These are phyloP conservation scores for Teratosphaeriaceae sp. DNA, from an alignment of 2,329 filamentous ascomycete genomes.

Conservation along the genomic window DNA sequence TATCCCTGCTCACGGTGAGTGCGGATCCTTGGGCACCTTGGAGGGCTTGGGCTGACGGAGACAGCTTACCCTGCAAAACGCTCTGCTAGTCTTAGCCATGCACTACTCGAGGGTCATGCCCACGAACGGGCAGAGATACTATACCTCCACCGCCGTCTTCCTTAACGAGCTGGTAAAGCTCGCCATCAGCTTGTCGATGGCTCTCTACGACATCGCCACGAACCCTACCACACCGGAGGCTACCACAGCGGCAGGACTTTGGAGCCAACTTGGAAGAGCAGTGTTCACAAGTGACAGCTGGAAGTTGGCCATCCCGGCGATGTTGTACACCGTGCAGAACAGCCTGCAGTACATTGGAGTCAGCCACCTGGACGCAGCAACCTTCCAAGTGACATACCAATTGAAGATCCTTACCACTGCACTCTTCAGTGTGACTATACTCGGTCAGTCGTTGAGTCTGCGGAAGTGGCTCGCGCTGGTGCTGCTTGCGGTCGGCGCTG, in stretches of 20 bases:
- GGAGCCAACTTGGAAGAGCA: conserved; percentile 69
- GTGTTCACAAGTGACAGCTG: conserved; percentile 89
- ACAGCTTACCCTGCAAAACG: conserved; percentile 75
- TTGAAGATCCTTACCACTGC: conserved; percentile 90
- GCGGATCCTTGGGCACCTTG: neutral
- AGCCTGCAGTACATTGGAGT: conserved; percentile 89
- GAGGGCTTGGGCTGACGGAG: conserved; percentile 7
- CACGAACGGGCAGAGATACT: conserved; percentile 79
- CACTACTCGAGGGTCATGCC: conserved; percentile 96
- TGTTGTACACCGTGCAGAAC: conserved; percentile 86
- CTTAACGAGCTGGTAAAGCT: conserved; percentile 91
- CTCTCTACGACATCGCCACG: conserved; percentile 79
- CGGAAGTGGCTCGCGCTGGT: conserved; percentile 77
- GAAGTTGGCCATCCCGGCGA: conserved; percentile 86
- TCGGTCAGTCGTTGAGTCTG: conserved; percentile 62
- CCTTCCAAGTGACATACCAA: conserved; percentile 91
- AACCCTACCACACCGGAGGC: conserved; percentile 73
- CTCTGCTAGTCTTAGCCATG: conserved; percentile 73
- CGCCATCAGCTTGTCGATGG: conserved; percentile 75
- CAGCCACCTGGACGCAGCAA: conserved; percentile 83
- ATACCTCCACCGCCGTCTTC: conserved; percentile 89
- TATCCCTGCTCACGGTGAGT: conserved; percentile 59
- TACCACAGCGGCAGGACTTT: conserved; percentile 49
- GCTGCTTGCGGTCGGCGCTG: conserved; percentile 73
- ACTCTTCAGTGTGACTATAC: conserved; percentile 72